These are phyloP conservation scores for Plasmodium billcollinsi DNA, from an alignment of 169 alveolate genomes.

Conservation along the genomic window DNA sequence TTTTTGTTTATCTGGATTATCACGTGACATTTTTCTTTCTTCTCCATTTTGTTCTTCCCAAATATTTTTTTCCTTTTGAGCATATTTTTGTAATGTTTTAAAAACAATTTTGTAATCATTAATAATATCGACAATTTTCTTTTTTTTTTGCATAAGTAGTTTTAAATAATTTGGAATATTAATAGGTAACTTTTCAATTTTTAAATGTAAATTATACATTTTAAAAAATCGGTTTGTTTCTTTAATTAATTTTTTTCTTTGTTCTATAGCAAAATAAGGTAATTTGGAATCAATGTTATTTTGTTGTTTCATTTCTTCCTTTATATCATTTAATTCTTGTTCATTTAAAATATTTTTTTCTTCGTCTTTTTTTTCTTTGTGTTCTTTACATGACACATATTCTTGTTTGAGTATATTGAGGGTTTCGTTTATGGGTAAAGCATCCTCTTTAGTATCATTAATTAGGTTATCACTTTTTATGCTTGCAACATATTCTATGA, in stretches of 20 bases:
- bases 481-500: not conserved
- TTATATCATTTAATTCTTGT: not conserved
- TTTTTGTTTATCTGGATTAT: not conserved
- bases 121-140: conserved; percentile 19
- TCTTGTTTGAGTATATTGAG: no score
- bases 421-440: no score
- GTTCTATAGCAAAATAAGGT: conserved; percentile 75
- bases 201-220: conserved; percentile 48
- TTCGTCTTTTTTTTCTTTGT: no score
- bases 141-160: conserved; percentile 47
- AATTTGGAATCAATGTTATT: conserved; percentile 5
- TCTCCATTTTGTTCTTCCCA: not conserved
- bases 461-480: not conserved
- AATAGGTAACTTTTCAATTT: conserved; percentile 60
- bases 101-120: conserved; percentile 64
- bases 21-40: not conserved
- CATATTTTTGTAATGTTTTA: not conserved
- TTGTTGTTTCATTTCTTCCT: conserved; percentile 1
- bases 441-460: not conserved
- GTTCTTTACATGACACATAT: not conserved
- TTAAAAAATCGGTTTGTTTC: conserved; percentile 68
- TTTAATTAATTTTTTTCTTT: conserved; percentile 55
- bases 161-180: conserved; percentile 33
- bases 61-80: conserved; percentile 13
- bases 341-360: not conserved